Evolutionary conservation across 495 filamentous ascomycete genomes (phyloP), one percentile per base, ranked within the genome.

Genomic region (Hypoxylon fuscum): DNA sequence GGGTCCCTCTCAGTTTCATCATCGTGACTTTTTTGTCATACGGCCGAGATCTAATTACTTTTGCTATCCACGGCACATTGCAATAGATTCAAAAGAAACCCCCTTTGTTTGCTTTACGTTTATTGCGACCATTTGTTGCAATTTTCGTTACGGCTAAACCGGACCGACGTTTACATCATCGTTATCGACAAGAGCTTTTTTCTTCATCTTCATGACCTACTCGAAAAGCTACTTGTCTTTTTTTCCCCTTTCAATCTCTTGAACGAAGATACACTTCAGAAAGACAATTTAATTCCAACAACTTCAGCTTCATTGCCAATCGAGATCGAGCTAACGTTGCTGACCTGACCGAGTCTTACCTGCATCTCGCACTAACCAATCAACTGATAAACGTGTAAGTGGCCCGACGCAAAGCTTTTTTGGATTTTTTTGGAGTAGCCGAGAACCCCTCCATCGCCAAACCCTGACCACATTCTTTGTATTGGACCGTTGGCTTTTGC

Each of bases 21-120:
- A 59, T 68, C 59, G 54, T 59, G 59, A 68, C 32, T 55, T 55
- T 44, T 48, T n/a, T n/a, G n/a, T n/a, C n/a, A n/a, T n/a, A n/a
- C n/a, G n/a, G 47, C 54, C 25, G 25, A 59, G 32, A 55, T 35
- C 41, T 32, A 46, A 17, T 45, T 11, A 27, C 17, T 14, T 29
- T 14, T 17, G 17, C 40, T 1, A 11, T 38, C 46, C 34, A 35
- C 43, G 21, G 22, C 14, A 15, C 6, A 8, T 31, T 12, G 8
- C n/a, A 48, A 48, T 29, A 43, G 22, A 17, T 41, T 54, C 45
- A 27, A 46, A 44, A 29, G n/a, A n/a, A n/a, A n/a, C n/a, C n/a
- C n/a, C 48, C 37, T 64, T 64, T 51, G 43, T 59, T 50, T 45
- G 52, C 20, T 10, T 27, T 27, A 47, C 47, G 21, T 38, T 21